phyloP scores from a whole-genome alignment of 192 early-diverging fungal genomes.

The Gonapodya prolifera region DNA sequence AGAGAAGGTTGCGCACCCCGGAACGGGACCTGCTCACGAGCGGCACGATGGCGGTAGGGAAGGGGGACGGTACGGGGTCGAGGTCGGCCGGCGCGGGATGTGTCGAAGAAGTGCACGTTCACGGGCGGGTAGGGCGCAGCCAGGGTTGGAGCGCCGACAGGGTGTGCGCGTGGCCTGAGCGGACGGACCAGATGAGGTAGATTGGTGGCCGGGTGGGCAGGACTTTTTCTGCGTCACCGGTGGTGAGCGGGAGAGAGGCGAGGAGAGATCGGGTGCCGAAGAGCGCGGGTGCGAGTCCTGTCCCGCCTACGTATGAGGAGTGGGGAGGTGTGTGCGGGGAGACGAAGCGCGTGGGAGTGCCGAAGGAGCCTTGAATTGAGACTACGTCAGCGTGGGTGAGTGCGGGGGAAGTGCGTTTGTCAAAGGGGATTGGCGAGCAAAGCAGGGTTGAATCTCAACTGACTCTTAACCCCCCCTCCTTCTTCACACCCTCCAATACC shows the following conservation, averaged over 20 bases:
- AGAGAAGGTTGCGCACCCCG: background rate
- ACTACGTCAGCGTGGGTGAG: background rate
- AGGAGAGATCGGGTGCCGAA: background rate
- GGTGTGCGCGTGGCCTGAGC: background rate
- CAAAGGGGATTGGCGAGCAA: no score
- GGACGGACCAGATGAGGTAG: background rate
- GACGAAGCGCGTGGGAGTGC: background rate
- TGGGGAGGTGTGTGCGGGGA: background rate
- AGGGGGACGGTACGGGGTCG: slow-evolving; percentile 9
- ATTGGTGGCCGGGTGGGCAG: background rate
- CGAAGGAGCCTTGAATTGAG: background rate
- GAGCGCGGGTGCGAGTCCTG: background rate
- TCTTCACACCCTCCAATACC: background rate
- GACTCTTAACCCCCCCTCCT: background rate
- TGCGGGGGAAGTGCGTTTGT: background rate
- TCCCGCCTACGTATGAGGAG: background rate
- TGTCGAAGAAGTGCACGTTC: background rate
- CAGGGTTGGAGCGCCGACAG: background rate
- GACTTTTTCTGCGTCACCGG: background rate
- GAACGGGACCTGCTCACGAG: slow-evolving; percentile 14
- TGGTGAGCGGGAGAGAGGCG: no score
- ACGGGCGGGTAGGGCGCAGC: background rate
- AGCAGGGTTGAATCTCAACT: no score
- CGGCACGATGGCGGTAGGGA: slow-evolving; percentile 25
- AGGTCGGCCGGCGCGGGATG: background rate